Percentiles rank a stretch among this genome's conserved stretches.
These are phyloP conservation scores for Didymella lethalis DNA, from an alignment of 2,329 filamentous ascomycete genomes.

Conservation along the genomic window DNA sequence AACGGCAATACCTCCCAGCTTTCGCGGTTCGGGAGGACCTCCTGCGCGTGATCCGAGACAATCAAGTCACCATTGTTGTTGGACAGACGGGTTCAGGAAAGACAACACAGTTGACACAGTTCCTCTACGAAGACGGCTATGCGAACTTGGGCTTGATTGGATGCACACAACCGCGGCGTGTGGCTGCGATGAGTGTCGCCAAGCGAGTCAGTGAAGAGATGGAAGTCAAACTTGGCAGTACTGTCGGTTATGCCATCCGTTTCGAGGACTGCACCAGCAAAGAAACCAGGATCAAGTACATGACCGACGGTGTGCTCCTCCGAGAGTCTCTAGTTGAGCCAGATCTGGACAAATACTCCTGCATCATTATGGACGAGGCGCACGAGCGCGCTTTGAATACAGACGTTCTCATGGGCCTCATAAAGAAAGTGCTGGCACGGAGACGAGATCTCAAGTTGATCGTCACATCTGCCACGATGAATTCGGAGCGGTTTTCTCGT, in stretches of 20 bases:
- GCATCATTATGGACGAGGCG: constrained; percentile 99
- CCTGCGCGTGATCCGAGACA: constrained; percentile 89
- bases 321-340: constrained; percentile 92
- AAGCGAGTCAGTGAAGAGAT: constrained; percentile 99
- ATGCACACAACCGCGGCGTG: constrained; percentile 94
- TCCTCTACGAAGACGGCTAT: constrained; percentile 94
- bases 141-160: constrained; percentile 88
- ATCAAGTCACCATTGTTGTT: constrained; percentile 95
- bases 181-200: constrained; percentile 98
- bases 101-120: constrained; percentile 96
- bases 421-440: constrained; percentile 94
- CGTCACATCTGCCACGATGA: constrained; percentile 98
- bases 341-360: constrained; percentile 94
- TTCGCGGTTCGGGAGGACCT: constrained; percentile 96
- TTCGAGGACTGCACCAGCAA: constrained; percentile 98
- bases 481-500: constrained; percentile 91
- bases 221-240: constrained; percentile 86
- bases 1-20: constrained; percentile 90
- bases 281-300: constrained; percentile 96
- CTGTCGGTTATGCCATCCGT: constrained; percentile 95
- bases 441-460: constrained; percentile 93
- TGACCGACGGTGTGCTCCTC: constrained; percentile 96
- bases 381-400: constrained; percentile 97
- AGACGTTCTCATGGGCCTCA: constrained; percentile 94
- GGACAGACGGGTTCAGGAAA: constrained; percentile 98